Evolutionary conservation across 306 rosid genomes (phyloP).

Genomic region (Prunus padus): DNA sequence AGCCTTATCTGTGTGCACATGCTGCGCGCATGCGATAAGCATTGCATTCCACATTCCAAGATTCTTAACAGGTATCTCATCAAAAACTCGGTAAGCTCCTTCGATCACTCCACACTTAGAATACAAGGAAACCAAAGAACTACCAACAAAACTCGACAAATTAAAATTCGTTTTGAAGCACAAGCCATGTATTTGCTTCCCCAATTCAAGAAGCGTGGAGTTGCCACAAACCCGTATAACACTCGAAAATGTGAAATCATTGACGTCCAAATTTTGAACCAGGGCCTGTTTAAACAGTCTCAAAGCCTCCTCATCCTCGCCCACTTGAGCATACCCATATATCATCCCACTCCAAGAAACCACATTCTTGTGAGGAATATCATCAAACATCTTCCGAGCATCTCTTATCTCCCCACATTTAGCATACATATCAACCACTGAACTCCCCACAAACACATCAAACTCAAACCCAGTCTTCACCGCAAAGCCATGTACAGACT

Average conservation of each 20-base stretch:
- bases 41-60: slow-evolving; percentile 96
- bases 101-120: slow-evolving; percentile 77
- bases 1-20: slow-evolving; percentile 53
- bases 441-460: slow-evolving; percentile 74
- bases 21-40: slow-evolving; percentile 82
- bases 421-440: slow-evolving; percentile 64
- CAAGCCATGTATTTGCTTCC: slow-evolving; percentile 67
- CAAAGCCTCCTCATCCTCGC: slow-evolving; percentile 67
- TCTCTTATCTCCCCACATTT: slow-evolving; percentile 47
- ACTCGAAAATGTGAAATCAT: slow-evolving; percentile 80
- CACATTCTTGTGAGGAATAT: slow-evolving; percentile 71
- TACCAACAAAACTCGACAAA: slow-evolving; percentile 74
- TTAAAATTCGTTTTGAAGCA: slow-evolving; percentile 72
- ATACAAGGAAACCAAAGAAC: slow-evolving; percentile 70
- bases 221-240: slow-evolving; percentile 67
- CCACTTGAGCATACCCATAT: slow-evolving; percentile 63
- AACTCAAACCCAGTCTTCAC: slow-evolving; percentile 50
- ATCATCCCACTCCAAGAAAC: slow-evolving; percentile 91
- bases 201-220: slow-evolving; percentile 67
- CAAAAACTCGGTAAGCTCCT: slow-evolving; percentile 61
- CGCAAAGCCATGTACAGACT: slow-evolving; percentile 47
- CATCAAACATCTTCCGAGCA: slow-evolving; percentile 62
- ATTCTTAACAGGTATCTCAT: slow-evolving; percentile 52
- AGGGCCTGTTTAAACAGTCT: slow-evolving; percentile 57
- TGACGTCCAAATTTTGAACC: slow-evolving; percentile 43